Base-by-base conservation (phyloP, 192 early-diverging fungal species). In the Coemansia sp. region DNA sequence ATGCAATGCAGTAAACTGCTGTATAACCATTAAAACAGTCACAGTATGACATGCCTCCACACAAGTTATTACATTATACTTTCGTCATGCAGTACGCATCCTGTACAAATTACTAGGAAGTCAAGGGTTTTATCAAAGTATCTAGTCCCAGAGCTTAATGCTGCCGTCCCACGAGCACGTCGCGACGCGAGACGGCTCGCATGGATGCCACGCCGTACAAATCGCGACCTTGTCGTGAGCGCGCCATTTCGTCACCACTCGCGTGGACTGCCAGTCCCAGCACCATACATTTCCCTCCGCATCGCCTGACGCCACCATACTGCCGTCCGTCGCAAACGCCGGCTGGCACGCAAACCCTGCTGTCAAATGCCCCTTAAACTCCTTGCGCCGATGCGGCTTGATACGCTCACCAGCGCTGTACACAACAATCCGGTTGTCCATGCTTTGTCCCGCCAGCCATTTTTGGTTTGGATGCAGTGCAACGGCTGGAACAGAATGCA, bases 261-360 rank as follows among this genome's bases (percentile, higher is more conserved):
- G 89, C 63, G 88, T 86, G 18, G 93, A 86, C 77, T 97, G 96
- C 92, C 93, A 99, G 70, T 98, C 94, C 97, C 97, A 99, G 81
- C 92, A 89, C 88, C 90, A 96, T 42, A 97, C 82, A 61, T 84
- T 84, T 8, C 97, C 97, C 79, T 95, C 93, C 0, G 90, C 85
- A 66, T 99, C 97, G 49, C 97, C 97, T 4, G 85, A 89, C 59
- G 87, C 87, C 53, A 99, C 67, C 63, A 91, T 92, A 48, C 88
- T 80, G 9, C 92, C 93, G 64, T 99, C 96, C 1, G 95, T 89
- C 11, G 93, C 93, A 73, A 97, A 95, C 11, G 86, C 84, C 10
- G 94, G 93, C 67, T 98, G 86, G 83, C 96, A 98, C 9, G 96
- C 92, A 80, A 96, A 99, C 21, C 97, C 97, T 2, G 97, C 97